Base-by-base conservation (phyloP, 768 basidiomycete genomes). In the Mycena maculata region DNA sequence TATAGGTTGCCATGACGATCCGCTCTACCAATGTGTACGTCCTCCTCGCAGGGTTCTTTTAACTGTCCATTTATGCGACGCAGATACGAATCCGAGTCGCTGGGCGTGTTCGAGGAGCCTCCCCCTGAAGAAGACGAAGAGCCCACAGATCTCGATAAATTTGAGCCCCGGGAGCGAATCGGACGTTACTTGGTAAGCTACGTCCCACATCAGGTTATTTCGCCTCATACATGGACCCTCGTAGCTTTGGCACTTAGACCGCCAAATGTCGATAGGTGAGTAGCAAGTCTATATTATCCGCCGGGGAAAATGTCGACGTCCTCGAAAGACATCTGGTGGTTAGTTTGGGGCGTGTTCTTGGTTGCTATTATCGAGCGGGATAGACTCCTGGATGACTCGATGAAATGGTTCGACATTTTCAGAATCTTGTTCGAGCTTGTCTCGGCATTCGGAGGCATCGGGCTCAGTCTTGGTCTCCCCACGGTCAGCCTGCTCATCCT, bases 321-420 rank as follows among this genome's bases (percentile, higher is more conserved):
- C 25, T 27, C 16, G 18, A 41, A 84, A 83, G 92, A 93, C 74
- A 89, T 93, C 55, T 93, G 92, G 92, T 93, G 91, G 92, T 83
- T 94, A 10, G 89, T 87, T 0, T 87, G 88, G 77, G 91, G 85
- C 1, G 83, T 95, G 3, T 92, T 92, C 78, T 71, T 91, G 16
- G 81, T 94, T 45, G 87, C 90, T 49, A 89, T 94, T 60, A 86
- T 93, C 41, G 92, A 93, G 78, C 82, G 86, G 5, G 85, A 81
- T 11, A 83, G 85, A 45, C 76, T 92, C 47, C 80, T 87, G 76
- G 82, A 91, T 57, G 78, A 83, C 20, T 79, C 78, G 7, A 86
- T 87, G 68, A 83, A 85, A 36, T 91, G 88, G 87, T 91, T 93
- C 76, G 88, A 88, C 63, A 56, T 85, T 38, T 87, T 87, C 76